phyloP scores from a whole-genome alignment of 768 basidiomycete genomes.

The Hypholoma fasciculare region DNA sequence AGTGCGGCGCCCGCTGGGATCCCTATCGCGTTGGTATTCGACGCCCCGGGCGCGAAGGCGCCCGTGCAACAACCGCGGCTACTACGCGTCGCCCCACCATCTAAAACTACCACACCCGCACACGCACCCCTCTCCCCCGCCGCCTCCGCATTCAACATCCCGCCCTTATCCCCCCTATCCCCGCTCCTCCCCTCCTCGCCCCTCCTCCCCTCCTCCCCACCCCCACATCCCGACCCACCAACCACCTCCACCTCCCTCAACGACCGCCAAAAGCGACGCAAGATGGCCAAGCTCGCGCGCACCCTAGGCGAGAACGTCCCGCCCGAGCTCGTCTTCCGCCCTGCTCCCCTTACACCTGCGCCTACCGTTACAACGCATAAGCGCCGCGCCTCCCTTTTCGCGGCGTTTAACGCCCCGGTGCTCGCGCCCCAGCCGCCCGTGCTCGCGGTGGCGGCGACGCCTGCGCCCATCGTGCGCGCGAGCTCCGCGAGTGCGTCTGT shows the following conservation, averaged over 20 bases:
- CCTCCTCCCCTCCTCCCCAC: too few relatives aligned
- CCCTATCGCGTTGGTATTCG: too few relatives aligned
- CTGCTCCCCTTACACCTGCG: constrained; percentile 4
- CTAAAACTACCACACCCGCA: too few relatives aligned
- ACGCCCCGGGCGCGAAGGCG: not conserved
- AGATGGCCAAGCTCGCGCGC: constrained; percentile 58
- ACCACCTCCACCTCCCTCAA: constrained; percentile 15
- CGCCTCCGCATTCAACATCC: constrained; percentile 4
- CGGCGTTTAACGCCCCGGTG: not conserved
- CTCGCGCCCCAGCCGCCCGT: not conserved
- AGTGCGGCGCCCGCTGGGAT: too few relatives aligned
- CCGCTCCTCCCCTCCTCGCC: not conserved
- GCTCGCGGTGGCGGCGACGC: not conserved
- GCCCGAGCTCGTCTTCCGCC: constrained; percentile 47
- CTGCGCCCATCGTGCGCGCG: not conserved
- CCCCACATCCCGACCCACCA: too few relatives aligned
- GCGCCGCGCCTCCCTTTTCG: not conserved
- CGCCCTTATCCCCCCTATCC: not conserved
- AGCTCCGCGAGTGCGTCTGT: too few relatives aligned
- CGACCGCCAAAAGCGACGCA: constrained; percentile 36
- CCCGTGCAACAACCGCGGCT: not conserved
- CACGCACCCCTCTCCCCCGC: constrained; percentile 10
- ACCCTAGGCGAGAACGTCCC: constrained; percentile 63
- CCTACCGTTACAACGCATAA: not conserved
- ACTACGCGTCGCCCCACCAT: too few relatives aligned